Percentiles rank a stretch among this genome's conserved stretches.
phyloP scores from a whole-genome alignment of 352 stramenopile species.

The Phytophthora kernoviae region DNA sequence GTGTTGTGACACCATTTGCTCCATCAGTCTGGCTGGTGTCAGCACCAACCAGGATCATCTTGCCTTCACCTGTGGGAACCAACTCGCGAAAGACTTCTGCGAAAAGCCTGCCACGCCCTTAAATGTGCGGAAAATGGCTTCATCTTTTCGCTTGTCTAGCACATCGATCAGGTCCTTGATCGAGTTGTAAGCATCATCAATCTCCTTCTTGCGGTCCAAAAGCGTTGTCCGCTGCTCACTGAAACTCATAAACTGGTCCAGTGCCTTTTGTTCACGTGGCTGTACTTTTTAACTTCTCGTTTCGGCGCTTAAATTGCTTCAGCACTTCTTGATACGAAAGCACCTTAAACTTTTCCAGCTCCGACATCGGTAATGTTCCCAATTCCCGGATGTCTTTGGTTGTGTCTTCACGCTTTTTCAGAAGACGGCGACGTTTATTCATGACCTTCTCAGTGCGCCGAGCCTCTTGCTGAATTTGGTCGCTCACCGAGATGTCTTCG shows the following conservation, averaged over 20 bases:
- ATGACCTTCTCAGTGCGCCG: conserved; percentile 84
- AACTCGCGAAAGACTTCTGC: conserved; percentile 98
- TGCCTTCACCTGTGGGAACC: conserved; percentile 95
- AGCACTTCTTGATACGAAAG: conserved; percentile 93
- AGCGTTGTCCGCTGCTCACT: conserved; percentile 92
- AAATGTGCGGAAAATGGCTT: conserved; percentile 99
- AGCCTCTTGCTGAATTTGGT: conserved; percentile 87
- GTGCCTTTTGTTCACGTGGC: conserved; percentile 99
- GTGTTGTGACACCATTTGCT: conserved; percentile 19
- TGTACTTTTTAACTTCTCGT: conserved; percentile 97
- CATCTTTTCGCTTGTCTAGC: conserved; percentile 97
- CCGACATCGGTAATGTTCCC: conserved; percentile 93
- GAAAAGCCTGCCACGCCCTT: conserved; percentile 98
- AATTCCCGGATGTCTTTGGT: conserved; percentile 97
- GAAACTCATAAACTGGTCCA: conserved; percentile 99
- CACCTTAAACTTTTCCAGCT: conserved; percentile 93
- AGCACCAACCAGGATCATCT: conserved; percentile 96
- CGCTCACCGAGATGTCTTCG: conserved; percentile 65
- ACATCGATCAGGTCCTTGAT: conserved; percentile 91
- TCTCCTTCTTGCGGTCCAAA: conserved; percentile 94
- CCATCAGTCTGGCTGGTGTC: conserved; percentile 37
- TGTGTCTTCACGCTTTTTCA: conserved; percentile 93
- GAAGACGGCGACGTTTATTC: conserved; percentile 74
- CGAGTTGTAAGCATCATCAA: conserved; percentile 93
- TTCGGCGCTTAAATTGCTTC: conserved; percentile 93